Percentiles rank a stretch among this genome's conserved stretches.
These are phyloP conservation scores for Talaromyces ruber DNA, from an alignment of 495 filamentous ascomycete genomes.

Conservation along the genomic window DNA sequence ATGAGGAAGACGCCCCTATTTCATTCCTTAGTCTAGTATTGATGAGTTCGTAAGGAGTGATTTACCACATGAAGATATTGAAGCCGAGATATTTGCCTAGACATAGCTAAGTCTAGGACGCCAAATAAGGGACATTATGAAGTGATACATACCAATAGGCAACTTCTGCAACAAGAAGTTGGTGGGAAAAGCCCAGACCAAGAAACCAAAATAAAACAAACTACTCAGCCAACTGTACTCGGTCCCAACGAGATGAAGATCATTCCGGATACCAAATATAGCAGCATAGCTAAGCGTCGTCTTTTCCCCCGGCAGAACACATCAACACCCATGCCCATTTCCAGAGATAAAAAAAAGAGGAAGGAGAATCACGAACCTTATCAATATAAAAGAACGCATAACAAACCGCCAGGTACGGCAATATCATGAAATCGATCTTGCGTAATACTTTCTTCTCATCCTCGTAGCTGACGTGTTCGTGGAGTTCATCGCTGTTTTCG, in stretches of 20 bases:
- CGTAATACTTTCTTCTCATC: conserved; percentile 41
- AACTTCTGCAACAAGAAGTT: conserved; percentile 50
- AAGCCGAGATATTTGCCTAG: conserved; percentile 44
- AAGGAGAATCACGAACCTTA: conserved; percentile 32
- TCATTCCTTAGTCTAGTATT: not conserved
- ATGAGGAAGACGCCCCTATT: conserved; percentile 40
- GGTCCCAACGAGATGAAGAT: conserved; percentile 28
- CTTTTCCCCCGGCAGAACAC: conserved; percentile 36
- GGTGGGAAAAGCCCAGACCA: conserved; percentile 49
- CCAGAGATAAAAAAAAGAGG: conserved; percentile 7
- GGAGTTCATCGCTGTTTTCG: conserved; percentile 26
- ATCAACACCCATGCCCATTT: conserved; percentile 25
- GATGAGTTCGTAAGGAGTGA: not conserved
- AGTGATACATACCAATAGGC: conserved; percentile 22
- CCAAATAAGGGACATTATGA: too few relatives aligned
- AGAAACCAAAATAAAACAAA: conserved; percentile 46
- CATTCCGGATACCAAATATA: conserved; percentile 49
- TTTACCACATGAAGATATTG: conserved; percentile 50
- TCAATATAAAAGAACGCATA: conserved; percentile 57
- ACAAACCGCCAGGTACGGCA: conserved; percentile 45
- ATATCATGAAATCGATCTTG: conserved; percentile 47
- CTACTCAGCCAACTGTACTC: conserved; percentile 39
- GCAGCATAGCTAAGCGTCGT: conserved; percentile 50
- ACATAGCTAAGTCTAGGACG: not conserved
- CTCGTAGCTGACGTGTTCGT: conserved; percentile 21